Conservation (phyloP, 441 rosid species). For the Arabidopsis lyrata region DNA sequence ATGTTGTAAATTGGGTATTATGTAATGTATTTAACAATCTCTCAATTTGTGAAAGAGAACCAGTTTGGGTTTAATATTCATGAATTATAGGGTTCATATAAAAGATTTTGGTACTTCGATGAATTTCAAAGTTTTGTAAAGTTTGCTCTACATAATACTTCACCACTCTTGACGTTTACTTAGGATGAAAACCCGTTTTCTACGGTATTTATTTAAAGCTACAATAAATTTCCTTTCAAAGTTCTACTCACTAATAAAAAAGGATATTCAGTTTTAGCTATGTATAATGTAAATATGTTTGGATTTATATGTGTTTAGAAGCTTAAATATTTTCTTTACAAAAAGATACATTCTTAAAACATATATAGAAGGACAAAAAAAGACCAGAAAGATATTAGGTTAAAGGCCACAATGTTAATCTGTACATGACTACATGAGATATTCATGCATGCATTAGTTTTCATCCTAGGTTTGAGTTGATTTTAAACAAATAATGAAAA, state of each 20-base stretch:
- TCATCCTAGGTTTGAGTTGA: background rate
- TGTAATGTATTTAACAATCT: background rate
- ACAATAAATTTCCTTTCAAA: background rate
- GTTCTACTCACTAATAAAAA: background rate
- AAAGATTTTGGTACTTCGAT: background rate
- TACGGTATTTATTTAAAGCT: background rate
- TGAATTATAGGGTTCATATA: background rate
- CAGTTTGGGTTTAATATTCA: background rate
- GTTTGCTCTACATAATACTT: background rate
- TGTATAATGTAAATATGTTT: background rate
- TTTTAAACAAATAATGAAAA: background rate
- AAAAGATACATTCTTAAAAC: background rate
- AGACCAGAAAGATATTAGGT: background rate
- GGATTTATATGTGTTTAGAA: background rate
- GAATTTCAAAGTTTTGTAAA: background rate
- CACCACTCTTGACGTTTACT: background rate
- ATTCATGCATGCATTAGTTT: background rate
- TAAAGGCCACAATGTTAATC: background rate
- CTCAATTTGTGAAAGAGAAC: background rate
- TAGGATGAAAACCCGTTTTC: background rate
- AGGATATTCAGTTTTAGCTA: background rate
- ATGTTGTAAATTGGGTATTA: background rate
- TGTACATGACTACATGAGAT: conserved; percentile 4
- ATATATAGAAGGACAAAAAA: background rate
- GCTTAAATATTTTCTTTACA: background rate